Percentiles rank a stretch among this genome's conserved stretches.
Conservation (phyloP, 2,329 filamentous ascomycete species). For the Botryotinia globosa region DNA sequence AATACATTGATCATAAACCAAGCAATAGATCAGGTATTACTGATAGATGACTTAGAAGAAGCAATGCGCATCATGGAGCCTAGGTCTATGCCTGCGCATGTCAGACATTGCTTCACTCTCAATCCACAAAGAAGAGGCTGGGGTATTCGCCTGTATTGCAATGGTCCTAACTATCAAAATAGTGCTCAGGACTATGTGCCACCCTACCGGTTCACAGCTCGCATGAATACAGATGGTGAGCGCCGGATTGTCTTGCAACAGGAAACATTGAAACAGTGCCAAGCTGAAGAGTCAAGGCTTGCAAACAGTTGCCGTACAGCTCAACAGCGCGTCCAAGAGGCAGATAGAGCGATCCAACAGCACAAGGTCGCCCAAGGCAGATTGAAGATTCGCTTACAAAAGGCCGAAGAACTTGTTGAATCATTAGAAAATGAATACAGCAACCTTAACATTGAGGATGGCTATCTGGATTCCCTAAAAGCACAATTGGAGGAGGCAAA, state of each 20-base stretch:
- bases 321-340: slow-evolving; percentile 47
- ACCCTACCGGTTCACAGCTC: slow-evolving; percentile 43
- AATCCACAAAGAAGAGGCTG: slow-evolving; percentile 58
- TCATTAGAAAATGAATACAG: slow-evolving; percentile 59
- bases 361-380: slow-evolving; percentile 47
- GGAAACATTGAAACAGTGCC: slow-evolving; percentile 52
- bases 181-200: slow-evolving; percentile 50
- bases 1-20: slow-evolving; percentile 82
- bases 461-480: slow-evolving; percentile 58
- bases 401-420: slow-evolving; percentile 58
- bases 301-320: slow-evolving; percentile 39
- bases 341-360: slow-evolving; percentile 47
- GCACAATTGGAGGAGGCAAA: slow-evolving; percentile 54
- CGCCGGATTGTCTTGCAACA: slow-evolving; percentile 58
- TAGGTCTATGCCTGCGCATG: slow-evolving; percentile 60
- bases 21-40: slow-evolving; percentile 76
- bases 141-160: slow-evolving; percentile 58
- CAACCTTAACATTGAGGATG: slow-evolving; percentile 65
- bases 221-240: slow-evolving; percentile 78
- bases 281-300: slow-evolving; percentile 52
- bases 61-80: slow-evolving; percentile 69
- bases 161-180: slow-evolving; percentile 40
- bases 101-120: slow-evolving; percentile 68
- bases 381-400: slow-evolving; percentile 57
- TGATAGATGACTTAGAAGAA: slow-evolving; percentile 66